These are phyloP conservation scores for Zygoascus bituminiphila DNA, from an alignment of 805 yeast species.

Conservation along the genomic window DNA sequence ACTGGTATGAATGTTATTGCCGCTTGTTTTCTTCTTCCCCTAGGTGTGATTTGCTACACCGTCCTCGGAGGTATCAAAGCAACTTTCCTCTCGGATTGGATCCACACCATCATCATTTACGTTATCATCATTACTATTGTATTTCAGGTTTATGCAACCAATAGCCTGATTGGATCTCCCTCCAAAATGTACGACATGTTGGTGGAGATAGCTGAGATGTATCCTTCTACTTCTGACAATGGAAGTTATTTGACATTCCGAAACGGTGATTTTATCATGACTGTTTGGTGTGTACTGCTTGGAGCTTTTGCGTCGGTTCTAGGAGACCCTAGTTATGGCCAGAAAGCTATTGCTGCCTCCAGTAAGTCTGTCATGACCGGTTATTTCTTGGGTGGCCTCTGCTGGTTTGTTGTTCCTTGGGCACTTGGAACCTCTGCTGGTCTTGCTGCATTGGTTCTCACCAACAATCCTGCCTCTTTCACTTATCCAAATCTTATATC, in stretches of 20 bases:
- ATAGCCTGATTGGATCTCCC: conserved; percentile 68
- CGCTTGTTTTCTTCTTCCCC: conserved; percentile 70
- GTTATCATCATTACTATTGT: conserved; percentile 73
- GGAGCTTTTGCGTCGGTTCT: conserved; percentile 90
- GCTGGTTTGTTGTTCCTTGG: conserved; percentile 88
- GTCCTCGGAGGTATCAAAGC: conserved; percentile 76
- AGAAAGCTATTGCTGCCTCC: conserved; percentile 77
- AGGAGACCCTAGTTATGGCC: conserved; percentile 80
- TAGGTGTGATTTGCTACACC: conserved; percentile 71
- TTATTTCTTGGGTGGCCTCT: conserved; percentile 75
- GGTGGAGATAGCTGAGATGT: background rate
- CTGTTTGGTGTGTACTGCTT: conserved; percentile 66
- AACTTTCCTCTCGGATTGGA: conserved; percentile 68
- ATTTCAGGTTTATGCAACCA: conserved; percentile 65
- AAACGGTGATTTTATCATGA: conserved; percentile 1
- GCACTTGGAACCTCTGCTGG: conserved; percentile 80
- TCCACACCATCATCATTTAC: conserved; percentile 72
- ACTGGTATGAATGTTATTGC: conserved; percentile 82
- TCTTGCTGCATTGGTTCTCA: conserved; percentile 66
- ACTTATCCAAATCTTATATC: conserved; percentile 65
- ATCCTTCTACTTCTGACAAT: conserved; percentile 59
- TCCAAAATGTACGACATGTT: conserved; percentile 38
- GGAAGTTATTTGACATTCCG: conserved; percentile 69
- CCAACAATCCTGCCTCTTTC: conserved; percentile 63
- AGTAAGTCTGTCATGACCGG: conserved; percentile 83